A percentile compares a stretch with the other conserved stretches of the same genome.
phyloP scores from a whole-genome alignment of 768 basidiomycete genomes.

The Boletellus emodensis region DNA sequence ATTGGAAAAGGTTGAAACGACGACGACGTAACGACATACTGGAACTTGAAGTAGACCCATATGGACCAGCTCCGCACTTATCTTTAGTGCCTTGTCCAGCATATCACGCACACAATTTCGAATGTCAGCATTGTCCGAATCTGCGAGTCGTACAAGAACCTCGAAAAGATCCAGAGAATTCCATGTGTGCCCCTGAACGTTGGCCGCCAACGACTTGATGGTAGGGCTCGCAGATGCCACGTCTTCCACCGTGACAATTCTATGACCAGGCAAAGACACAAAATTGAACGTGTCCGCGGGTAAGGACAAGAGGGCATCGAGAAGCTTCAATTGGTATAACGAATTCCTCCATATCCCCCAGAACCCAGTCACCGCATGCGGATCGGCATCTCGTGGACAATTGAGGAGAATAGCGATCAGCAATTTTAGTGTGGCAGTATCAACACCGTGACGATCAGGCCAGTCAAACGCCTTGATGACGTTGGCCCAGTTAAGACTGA shows the following conservation, averaged over 20 bases:
- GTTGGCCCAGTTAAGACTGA: conserved; percentile 70
- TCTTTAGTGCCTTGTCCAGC: conserved; percentile 90
- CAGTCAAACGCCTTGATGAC: conserved; percentile 86
- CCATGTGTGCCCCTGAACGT: conserved; percentile 91
- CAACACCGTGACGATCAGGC: conserved; percentile 77
- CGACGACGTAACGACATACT: conserved; percentile 45
- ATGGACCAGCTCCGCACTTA: conserved; percentile 90
- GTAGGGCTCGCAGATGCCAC: conserved; percentile 80
- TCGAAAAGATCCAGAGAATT: conserved; percentile 90
- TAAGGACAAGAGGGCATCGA: conserved; percentile 85
- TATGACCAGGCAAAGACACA: conserved; percentile 76
- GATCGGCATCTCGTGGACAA: conserved; percentile 69
- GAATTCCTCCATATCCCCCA: conserved; percentile 86
- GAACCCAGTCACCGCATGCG: conserved; percentile 79
- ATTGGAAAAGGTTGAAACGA: background rate
- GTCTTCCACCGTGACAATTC: conserved; percentile 87
- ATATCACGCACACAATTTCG: conserved; percentile 80
- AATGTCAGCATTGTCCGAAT: conserved; percentile 67
- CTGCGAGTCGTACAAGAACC: conserved; percentile 76
- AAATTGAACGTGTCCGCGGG: conserved; percentile 92
- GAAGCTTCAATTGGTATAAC: conserved; percentile 77
- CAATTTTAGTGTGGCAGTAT: conserved; percentile 85
- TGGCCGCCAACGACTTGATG: conserved; percentile 87
- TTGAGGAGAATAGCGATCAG: conserved; percentile 84
- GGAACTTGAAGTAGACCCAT: conserved; percentile 90